Base-by-base conservation (phyloP, 768 basidiomycete species). In the Lactarius deliciosus region DNA sequence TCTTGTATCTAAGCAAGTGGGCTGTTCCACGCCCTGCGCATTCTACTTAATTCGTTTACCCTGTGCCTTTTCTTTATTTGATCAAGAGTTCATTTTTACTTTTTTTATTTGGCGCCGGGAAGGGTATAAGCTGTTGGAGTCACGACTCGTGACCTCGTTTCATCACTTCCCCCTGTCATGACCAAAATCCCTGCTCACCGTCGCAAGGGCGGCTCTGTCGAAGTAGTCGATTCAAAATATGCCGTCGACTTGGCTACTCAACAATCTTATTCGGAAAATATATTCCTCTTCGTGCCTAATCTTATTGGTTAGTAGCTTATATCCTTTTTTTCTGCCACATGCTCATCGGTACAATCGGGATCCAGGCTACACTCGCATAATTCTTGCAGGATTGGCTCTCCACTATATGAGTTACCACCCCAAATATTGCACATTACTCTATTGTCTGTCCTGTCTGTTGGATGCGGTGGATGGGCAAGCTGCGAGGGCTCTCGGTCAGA, bases 261-360 rank as follows among this genome's bases (percentile, higher is more conserved):
- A 16, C 92, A 93, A 77, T 81, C 87, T 0, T 92, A 92, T 71
- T 89, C 91, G 41, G 97, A 99, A 80, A 98, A 98, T 76, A 91
- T 98, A 70, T 99, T 96, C 77, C 85, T 98, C 60, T 99, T 98
- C 79, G 85, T 95, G 18, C 96, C 97, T 45, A 99, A 99, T 78
- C 81, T 99, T 73, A 98, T 99, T 75, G 96, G 94, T 88, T 72
- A 72, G 88, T 65, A 30, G 7, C 34, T 11, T 45, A 25, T 25
- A 25, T 15, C 78, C 54, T 13, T 40, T 22, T n/a, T 30, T 10
- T 18, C 25, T 60, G 34, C 47, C 50, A 65, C 65, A 60, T 41
- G 64, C 68, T 60, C 36, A 62, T 59, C 63, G 15, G 38, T 36
- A 64, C 43, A 58, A 61, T 25, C 16, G 47, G 60, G 16, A 72